phyloP scores from a whole-genome alignment of 2,329 filamentous ascomycete genomes.

The Alternaria alternata region DNA sequence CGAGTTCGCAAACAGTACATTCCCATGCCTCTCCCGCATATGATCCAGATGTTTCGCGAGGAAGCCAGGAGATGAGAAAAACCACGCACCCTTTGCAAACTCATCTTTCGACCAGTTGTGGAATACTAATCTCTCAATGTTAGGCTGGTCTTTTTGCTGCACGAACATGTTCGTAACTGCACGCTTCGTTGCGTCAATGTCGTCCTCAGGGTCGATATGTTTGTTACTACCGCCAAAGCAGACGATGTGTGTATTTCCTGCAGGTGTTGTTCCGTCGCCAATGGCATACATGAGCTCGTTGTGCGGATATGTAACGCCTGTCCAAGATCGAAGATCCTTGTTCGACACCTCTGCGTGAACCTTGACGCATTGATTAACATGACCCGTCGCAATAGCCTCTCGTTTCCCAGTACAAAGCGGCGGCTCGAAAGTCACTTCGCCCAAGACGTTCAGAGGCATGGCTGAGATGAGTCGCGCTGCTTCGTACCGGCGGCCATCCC shows the following conservation, averaged over 20 bases:
- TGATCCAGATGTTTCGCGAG: constrained; percentile 51
- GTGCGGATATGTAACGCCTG: constrained; percentile 54
- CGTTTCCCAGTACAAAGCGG: constrained; percentile 47
- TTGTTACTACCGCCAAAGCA: constrained; percentile 55
- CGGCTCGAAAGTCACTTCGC: constrained; percentile 53
- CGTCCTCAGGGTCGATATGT: constrained; percentile 56
- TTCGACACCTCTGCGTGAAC: constrained; percentile 57
- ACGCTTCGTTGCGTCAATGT: constrained; percentile 32
- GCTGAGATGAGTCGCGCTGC: constrained; percentile 52
- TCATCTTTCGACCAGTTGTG: constrained; percentile 61
- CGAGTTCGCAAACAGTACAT: constrained; percentile 58
- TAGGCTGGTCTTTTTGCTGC: no score
- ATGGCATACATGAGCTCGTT: constrained; percentile 56
- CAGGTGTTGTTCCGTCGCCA: constrained; percentile 53
- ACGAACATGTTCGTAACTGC: no score
- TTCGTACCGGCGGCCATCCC: constrained; percentile 38
- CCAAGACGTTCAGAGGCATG: constrained; percentile 57
- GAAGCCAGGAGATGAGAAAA: constrained; percentile 46
- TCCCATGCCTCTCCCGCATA: constrained; percentile 54
- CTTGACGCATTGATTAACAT: constrained; percentile 59
- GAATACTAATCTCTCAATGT: constrained; percentile 48
- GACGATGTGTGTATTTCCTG: constrained; percentile 60
- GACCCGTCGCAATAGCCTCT: constrained; percentile 50
- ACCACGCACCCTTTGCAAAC: constrained; percentile 56
- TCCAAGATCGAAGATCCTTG: constrained; percentile 55